Percentiles rank a stretch among this genome's conserved stretches.
phyloP scores from a whole-genome alignment of 164 flowering plant species.

The Chimonanthus praecox region DNA sequence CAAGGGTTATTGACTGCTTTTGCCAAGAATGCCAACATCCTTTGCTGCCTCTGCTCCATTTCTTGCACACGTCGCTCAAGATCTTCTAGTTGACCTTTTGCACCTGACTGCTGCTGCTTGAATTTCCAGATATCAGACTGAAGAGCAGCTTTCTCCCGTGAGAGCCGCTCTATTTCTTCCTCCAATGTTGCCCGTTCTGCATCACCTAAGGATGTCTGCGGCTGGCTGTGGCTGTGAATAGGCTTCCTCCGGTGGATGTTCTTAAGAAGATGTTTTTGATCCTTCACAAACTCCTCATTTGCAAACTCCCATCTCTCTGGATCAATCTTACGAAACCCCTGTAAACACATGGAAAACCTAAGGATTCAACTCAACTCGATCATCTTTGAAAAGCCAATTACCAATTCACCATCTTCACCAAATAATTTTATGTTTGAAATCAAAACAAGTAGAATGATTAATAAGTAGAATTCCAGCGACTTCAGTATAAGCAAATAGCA shows the following conservation, averaged over 20 bases:
- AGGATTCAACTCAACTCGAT: conserved; percentile 1
- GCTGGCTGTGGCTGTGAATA: conserved; percentile 89
- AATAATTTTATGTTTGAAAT: not conserved
- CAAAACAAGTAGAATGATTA: not conserved
- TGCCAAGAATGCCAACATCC: conserved; percentile 40
- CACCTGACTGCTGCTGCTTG: conserved; percentile 44
- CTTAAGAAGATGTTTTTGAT: conserved; percentile 84
- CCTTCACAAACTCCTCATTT: conserved; percentile 82
- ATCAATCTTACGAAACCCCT: conserved; percentile 93
- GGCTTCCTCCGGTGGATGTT: conserved; percentile 88
- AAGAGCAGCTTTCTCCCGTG: conserved; percentile 57
- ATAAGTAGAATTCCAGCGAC: not conserved
- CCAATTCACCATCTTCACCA: not conserved
- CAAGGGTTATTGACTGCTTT: conserved; percentile 55
- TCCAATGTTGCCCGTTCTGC: conserved; percentile 77
- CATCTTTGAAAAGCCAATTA: not conserved
- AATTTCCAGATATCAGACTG: conserved; percentile 41
- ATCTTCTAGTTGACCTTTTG: conserved; percentile 57
- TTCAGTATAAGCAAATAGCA: not conserved
- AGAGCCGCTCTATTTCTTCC: conserved; percentile 75
- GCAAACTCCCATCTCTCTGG: conserved; percentile 96
- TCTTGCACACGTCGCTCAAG: conserved; percentile 32
- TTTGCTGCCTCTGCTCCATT: conserved; percentile 74
- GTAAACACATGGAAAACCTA: conserved; percentile 4
- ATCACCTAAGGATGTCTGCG: conserved; percentile 55